Base-by-base conservation (phyloP, 768 basidiomycete species). In the Sutorius australiensis region DNA sequence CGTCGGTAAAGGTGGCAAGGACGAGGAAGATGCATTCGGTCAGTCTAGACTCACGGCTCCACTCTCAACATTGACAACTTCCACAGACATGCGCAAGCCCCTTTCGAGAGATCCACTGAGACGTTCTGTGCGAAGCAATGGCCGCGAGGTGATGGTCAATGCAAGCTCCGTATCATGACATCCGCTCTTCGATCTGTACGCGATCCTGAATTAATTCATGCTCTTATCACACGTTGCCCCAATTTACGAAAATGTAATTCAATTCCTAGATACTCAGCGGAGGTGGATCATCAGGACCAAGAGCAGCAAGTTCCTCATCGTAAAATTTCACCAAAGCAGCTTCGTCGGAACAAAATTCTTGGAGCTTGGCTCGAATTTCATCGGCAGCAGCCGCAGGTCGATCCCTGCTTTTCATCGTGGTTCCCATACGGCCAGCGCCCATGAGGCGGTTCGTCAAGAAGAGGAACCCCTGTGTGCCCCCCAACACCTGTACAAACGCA, bases 21-120 rank as follows among this genome's bases (percentile, higher is more conserved):
- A 90, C 54, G 89, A 94, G 62, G 92, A 94, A 62, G 90, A 95
- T 67, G 92, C 91, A 36, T 95, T 89, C 68, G 93, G 92, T 93
- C 68, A 53, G 86, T 80, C 38, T 42, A n/a, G 31, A 17, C 41
- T 39, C 48, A 16, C 40, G 13, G 14, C 21, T 32, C 30, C 40
- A 30, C n/a, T 32, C 40, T 24, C 28, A 3, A 0, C 13, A 40
- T 17, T 44, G 0, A 33, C 48, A 59, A 41, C 27, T 19, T 48
- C n/a, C 11, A 12, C 46, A 80, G 78, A 80, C 57, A 81, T 90
- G 88, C 81, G 88, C 24, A 89, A 89, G 70, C 87, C 87, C 7
- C 72, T 89, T 28, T 80, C 82, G 8, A 73, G 79, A 54, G 88
- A 90, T 63, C 68, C 73, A 0, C 62, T 72, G 50, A 77, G 83